phyloP scores from a whole-genome alignment of 1,139 yeast genomes.

The Kurtzmaniella quercitrusa region DNA sequence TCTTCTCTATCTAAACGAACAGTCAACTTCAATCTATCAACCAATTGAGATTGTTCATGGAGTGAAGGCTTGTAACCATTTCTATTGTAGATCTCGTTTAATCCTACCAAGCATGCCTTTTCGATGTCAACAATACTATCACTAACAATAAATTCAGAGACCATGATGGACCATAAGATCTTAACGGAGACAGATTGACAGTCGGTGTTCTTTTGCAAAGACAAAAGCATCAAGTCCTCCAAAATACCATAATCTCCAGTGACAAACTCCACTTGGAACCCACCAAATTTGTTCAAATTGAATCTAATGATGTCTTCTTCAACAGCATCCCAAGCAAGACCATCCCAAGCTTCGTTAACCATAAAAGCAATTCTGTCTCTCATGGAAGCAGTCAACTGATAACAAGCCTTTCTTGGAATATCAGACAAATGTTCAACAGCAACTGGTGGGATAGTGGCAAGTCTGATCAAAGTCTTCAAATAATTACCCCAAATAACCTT shows the following conservation, averaged over 20 bases:
- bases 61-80: constrained; percentile 53
- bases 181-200: constrained; percentile 67
- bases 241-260: constrained; percentile 57
- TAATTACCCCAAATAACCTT: constrained; percentile 64
- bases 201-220: constrained; percentile 60
- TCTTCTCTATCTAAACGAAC: constrained; percentile 63
- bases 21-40: constrained; percentile 46
- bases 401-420: constrained; percentile 71
- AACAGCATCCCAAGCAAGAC: constrained; percentile 65
- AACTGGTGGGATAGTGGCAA: constrained; percentile 54
- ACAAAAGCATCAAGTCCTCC: constrained; percentile 62
- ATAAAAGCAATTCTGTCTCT: constrained; percentile 57
- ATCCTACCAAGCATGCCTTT: constrained; percentile 56
- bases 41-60: constrained; percentile 52
- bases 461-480: constrained; percentile 51
- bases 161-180: constrained; percentile 67
- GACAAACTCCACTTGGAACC: constrained; percentile 67
- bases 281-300: constrained; percentile 61
- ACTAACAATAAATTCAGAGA: constrained; percentile 60
- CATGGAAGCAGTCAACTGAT: constrained; percentile 58
- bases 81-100: constrained; percentile 62
- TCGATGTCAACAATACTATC: constrained; percentile 60
- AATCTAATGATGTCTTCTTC: constrained; percentile 58
- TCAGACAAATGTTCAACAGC: constrained; percentile 62
- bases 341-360: constrained; percentile 65